A percentile compares a stretch with the other conserved stretches of the same genome.
phyloP scores from a whole-genome alignment of 208 protist genomes.

The Wallacemonas rigidus region DNA sequence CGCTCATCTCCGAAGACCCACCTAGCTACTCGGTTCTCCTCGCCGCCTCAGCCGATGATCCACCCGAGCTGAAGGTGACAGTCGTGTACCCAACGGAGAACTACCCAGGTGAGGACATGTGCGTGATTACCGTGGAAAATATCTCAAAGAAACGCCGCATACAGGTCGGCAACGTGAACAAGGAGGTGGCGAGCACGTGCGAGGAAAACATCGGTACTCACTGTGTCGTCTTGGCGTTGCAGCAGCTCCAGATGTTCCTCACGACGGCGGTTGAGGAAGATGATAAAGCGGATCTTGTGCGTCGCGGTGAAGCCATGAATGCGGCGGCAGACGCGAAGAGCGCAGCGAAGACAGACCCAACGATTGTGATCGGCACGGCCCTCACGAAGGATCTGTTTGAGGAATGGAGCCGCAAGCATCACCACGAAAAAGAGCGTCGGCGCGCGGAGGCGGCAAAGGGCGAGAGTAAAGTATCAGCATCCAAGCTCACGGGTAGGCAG shows the following conservation, averaged over 20 bases:
- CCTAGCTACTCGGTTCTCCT: constrained; percentile 80
- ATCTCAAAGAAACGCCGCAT: constrained; percentile 76
- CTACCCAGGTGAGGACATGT: constrained; percentile 72
- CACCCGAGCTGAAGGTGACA: constrained; percentile 78
- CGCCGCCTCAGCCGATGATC: constrained; percentile 59
- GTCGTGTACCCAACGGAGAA: constrained; percentile 66
- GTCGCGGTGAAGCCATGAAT: constrained; percentile 62
- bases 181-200: constrained; percentile 55
- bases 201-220: constrained; percentile 84
- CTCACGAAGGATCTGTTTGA: constrained; percentile 85
- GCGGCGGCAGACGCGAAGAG: constrained; percentile 40
- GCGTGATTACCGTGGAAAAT: constrained; percentile 56
- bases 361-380: constrained; percentile 75
- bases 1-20: constrained; percentile 63
- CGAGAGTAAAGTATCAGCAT: constrained; percentile 33
- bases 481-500: constrained; percentile 85
- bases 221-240: constrained; percentile 68
- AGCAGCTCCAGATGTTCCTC: constrained; percentile 78
- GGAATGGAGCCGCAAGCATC: constrained; percentile 73
- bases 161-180: constrained; percentile 48
- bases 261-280: constrained; percentile 51
- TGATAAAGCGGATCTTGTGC: constrained; percentile 72
- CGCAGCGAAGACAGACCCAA: constrained; percentile 49
- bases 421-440: constrained; percentile 49
- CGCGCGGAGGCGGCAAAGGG: constrained; percentile 48